These are phyloP conservation scores for Canariomyces notabilis DNA, from an alignment of 2,329 filamentous ascomycete species.

Conservation along the genomic window DNA sequence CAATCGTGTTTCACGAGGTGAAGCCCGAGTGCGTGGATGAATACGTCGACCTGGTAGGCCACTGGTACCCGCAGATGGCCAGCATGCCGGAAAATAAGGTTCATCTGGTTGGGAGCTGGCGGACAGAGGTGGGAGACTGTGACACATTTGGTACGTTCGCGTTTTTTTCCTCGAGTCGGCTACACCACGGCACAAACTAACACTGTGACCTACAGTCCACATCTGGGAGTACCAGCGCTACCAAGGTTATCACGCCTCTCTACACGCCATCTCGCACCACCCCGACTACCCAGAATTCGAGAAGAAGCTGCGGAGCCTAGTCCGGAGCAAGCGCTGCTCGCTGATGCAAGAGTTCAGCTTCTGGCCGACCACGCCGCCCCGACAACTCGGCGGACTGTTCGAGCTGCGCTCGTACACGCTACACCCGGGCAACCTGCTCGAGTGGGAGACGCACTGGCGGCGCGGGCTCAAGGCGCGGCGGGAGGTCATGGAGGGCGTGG, in stretches of 20 bases:
- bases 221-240: conserved; percentile 99
- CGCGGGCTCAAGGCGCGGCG: conserved; percentile 83
- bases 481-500: conserved; percentile 97
- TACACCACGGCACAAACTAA: not conserved
- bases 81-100: conserved; percentile 83
- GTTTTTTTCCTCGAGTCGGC: not conserved
- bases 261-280: conserved; percentile 77
- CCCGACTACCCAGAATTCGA: conserved; percentile 83
- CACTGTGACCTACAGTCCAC: conserved; percentile 59
- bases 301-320: conserved; percentile 75
- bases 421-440: conserved; percentile 88
- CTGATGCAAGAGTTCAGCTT: conserved; percentile 99
- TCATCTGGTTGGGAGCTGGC: conserved; percentile 94
- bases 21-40: conserved; percentile 94
- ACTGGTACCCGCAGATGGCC: conserved; percentile 91
- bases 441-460: conserved; percentile 99
- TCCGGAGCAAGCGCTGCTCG: conserved; percentile 77
- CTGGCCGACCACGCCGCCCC: conserved; percentile 92
- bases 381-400: conserved; percentile 85
- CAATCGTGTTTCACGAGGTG: conserved; percentile 93
- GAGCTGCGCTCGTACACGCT: conserved; percentile 95
- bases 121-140: conserved; percentile 94
- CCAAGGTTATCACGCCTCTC: conserved; percentile 87
- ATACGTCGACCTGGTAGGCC: conserved; percentile 82
- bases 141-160: conserved; percentile 78